Conservation (phyloP, 2,329 filamentous ascomycete species). For the Zymoseptoria pseudotritici region DNA sequence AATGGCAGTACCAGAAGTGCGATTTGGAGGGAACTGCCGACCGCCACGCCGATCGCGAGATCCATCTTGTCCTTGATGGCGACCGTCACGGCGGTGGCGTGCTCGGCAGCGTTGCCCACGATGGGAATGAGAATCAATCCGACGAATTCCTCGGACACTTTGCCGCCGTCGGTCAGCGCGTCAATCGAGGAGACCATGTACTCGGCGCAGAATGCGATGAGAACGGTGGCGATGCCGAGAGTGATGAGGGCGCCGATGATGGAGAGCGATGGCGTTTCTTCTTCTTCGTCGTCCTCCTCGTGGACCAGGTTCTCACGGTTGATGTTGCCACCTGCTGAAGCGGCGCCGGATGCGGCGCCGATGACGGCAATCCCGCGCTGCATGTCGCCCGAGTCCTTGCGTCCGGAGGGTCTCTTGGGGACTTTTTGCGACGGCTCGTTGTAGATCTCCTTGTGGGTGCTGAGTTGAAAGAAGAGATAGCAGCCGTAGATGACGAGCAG, state of each 20-base stretch:
- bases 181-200: constrained; percentile 57
- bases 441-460: constrained; percentile 75
- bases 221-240: constrained; percentile 63
- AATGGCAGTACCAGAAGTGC: constrained; percentile 55
- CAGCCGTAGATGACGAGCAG: constrained; percentile 74
- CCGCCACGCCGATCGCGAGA: constrained; percentile 57
- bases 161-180: constrained; percentile 42
- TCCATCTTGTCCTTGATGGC: constrained; percentile 63
- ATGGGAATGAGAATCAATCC: constrained; percentile 58
- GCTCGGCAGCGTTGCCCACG: constrained; percentile 59
- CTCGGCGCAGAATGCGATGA: constrained; percentile 71
- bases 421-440: constrained; percentile 73
- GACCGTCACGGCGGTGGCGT: constrained; percentile 55
- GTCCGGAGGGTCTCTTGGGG: constrained; percentile 45
- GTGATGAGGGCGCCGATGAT: constrained; percentile 65
- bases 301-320: constrained; percentile 41
- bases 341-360: constrained; percentile 46
- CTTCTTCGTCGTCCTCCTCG: constrained; percentile 54
- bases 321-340: constrained; percentile 43
- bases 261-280: constrained; percentile 67
- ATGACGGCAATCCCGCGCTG: constrained; percentile 45
- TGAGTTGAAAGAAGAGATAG: constrained; percentile 86
- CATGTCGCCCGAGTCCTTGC: constrained; percentile 44
- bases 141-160: constrained; percentile 53
- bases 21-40: constrained; percentile 60